Evolutionary conservation across 2,329 filamentous ascomycete species (phyloP), one percentile per base, ranked within the genome.

Genomic region (Bimuria novae-zelandiae): DNA sequence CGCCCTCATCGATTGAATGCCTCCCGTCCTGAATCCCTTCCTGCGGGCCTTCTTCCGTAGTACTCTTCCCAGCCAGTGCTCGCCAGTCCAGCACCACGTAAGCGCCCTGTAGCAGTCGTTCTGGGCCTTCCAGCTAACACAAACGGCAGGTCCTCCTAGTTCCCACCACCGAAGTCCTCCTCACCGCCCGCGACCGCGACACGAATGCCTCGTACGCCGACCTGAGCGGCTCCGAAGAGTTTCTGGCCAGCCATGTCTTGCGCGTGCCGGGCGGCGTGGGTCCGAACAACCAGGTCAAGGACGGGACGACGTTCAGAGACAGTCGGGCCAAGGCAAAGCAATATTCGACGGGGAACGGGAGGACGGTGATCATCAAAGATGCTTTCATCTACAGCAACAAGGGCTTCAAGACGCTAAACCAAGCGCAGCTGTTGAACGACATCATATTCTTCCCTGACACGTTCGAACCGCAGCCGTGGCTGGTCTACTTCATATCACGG

Each of bases 41-140:
- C 84, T 99, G 77, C 88, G 90, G 82, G 92, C 93, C 83, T 97
- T 99, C 86, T 97, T 97, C 84, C 92, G 91, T 81, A 97, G 92
- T 84, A 87, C 90, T 75, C 84, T 97, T 73, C 89, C 89, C 65
- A 82, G 89, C 69, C 93, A 97, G 86, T 97, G 94, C 82, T 85
- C 88, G 59, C 92, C 94, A 50, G 84, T 92, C 61, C 89, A 94
- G 76, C 90, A 96, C 75, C 90, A 97, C 81, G 85, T 87, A 79
- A 64, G 77, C 55, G 5, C 23, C 27, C 33, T 25, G 7, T 37
- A 19, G 16, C 21, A 27, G n/a, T 35, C 36, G n/a, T 22, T 25
- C 23, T 40, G 49, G 53, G 55, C 57, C 27, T 59, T 21, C 12
- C 4, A 32, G 30, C 33, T 47, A 27, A 33, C 42, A 11, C 14